Conservation (phyloP, 768 basidiomycete species). For the Suillus luteus region DNA sequence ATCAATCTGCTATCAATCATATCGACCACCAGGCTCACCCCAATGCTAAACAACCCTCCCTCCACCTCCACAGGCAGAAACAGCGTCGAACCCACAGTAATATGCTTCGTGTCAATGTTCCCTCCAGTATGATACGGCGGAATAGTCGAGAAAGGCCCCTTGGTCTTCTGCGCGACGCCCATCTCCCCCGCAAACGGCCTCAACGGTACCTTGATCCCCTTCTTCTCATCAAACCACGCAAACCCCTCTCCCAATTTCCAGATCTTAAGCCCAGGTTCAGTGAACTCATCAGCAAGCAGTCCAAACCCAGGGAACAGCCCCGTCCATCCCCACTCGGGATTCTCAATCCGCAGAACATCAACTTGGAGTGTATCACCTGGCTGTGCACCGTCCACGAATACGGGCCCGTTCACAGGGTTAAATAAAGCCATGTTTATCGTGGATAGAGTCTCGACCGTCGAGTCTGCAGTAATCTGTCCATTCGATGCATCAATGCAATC, state of each 20-base stretch:
- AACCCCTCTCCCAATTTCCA: slow-evolving; percentile 50
- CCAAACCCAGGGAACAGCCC: slow-evolving; percentile 61
- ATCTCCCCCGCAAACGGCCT: slow-evolving; percentile 65
- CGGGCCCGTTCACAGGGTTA: slow-evolving; percentile 62
- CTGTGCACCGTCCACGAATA: slow-evolving; percentile 51
- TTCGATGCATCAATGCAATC: slow-evolving; percentile 68
- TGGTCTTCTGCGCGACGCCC: slow-evolving; percentile 55
- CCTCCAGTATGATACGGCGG: slow-evolving; percentile 65
- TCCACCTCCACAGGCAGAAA: slow-evolving; percentile 60
- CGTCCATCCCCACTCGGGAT: slow-evolving; percentile 67
- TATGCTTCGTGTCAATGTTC: slow-evolving; percentile 61
- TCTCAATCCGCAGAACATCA: slow-evolving; percentile 53
- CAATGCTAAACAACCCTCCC: slow-evolving; percentile 62
- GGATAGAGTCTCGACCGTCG: slow-evolving; percentile 38
- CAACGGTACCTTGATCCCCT: slow-evolving; percentile 51
- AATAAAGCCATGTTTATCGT: slow-evolving; percentile 44
- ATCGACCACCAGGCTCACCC: slow-evolving; percentile 38
- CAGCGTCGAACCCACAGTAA: slow-evolving; percentile 55
- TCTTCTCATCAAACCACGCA: slow-evolving; percentile 54
- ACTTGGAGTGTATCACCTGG: slow-evolving; percentile 63
- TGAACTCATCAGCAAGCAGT: slow-evolving; percentile 55
- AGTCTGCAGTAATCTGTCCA: slow-evolving; percentile 52
- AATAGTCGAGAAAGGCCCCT: slow-evolving; percentile 59
- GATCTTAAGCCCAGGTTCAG: slow-evolving; percentile 52
- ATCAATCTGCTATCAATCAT: not conserved